phyloP scores from a whole-genome alignment of 306 rosid genomes.

The Fagus sylvatica region DNA sequence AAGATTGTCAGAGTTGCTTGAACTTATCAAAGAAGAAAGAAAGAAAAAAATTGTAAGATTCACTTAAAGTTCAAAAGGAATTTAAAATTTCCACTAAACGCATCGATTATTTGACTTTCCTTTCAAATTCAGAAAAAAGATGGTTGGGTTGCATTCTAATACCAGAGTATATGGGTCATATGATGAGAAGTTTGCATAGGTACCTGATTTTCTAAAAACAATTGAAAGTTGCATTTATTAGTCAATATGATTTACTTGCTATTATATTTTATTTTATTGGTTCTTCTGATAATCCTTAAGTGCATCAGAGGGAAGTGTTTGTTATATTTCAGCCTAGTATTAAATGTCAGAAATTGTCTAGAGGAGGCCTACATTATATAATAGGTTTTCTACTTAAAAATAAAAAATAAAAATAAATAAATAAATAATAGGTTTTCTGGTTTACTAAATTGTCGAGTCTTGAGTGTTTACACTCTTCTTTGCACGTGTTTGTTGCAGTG shows the following conservation, averaged over 20 bases:
- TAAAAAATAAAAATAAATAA: too few relatives aligned
- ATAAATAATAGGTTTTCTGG: background rate
- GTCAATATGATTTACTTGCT: background rate
- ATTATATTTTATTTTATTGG: background rate
- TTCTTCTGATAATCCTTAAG: background rate
- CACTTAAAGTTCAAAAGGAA: background rate
- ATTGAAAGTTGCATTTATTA: background rate
- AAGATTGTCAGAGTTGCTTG: background rate
- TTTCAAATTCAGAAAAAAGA: background rate
- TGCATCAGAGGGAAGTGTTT: background rate
- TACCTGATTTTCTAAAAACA: background rate
- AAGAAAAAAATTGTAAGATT: background rate
- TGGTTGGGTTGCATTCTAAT: background rate
- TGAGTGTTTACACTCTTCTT: slow-evolving; percentile 30
- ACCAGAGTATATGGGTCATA: background rate
- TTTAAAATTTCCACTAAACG: background rate
- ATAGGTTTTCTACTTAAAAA: background rate
- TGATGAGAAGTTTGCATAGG: background rate
- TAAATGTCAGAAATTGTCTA: background rate
- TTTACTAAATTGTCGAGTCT: slow-evolving; percentile 22
- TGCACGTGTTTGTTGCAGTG: slow-evolving; percentile 68
- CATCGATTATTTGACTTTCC: background rate
- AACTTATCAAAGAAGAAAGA: background rate
- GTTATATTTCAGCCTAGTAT: background rate
- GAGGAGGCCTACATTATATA: background rate